Evolutionary conservation across 805 yeast species (phyloP).

Genomic region (Starmerella apis): DNA sequence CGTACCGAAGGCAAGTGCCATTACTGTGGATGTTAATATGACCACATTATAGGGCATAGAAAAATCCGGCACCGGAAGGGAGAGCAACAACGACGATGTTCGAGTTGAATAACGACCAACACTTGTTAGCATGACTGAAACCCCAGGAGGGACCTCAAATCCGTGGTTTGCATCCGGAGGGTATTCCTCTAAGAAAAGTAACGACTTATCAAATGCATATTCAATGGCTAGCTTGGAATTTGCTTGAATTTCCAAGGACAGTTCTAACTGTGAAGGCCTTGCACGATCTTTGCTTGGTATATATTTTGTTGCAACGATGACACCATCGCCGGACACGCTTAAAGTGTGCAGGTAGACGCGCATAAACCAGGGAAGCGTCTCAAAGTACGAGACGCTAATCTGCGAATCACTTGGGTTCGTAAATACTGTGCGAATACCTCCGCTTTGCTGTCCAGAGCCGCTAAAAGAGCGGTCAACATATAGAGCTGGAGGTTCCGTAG

Average conservation of each 20-base stretch:
- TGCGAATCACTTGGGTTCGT: slow-evolving; percentile 47
- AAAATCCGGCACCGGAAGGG: slow-evolving; percentile 93
- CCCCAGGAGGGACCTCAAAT: slow-evolving; percentile 83
- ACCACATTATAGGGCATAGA: slow-evolving; percentile 98
- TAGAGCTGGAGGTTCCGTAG: slow-evolving; percentile 47
- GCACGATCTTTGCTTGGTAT: slow-evolving; percentile 69
- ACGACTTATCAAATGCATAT: slow-evolving; percentile 77
- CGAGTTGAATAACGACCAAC: slow-evolving; percentile 43
- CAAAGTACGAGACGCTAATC: slow-evolving; percentile 53
- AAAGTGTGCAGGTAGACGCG: slow-evolving; percentile 69
- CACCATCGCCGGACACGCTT: slow-evolving; percentile 21
- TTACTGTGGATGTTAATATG: slow-evolving; percentile 81
- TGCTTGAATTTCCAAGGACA: slow-evolving; percentile 49
- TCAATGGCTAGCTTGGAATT: slow-evolving; percentile 29
- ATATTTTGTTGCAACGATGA: slow-evolving; percentile 36
- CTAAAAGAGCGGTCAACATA: slow-evolving; percentile 74
- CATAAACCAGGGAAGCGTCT: slow-evolving; percentile 88
- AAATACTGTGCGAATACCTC: slow-evolving; percentile 74
- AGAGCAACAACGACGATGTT: slow-evolving; percentile 75
- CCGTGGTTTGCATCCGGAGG: slow-evolving; percentile 99
- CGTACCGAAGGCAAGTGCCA: slow-evolving; percentile 86
- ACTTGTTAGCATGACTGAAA: slow-evolving; percentile 16
- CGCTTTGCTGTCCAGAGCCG: slow-evolving; percentile 83
- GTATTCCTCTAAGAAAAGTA: slow-evolving; percentile 75
- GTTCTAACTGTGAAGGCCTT: slow-evolving; percentile 76